Evolutionary conservation across 805 yeast genomes (phyloP).

Genomic region (Sugiyamaella boreocaroliniensis): DNA sequence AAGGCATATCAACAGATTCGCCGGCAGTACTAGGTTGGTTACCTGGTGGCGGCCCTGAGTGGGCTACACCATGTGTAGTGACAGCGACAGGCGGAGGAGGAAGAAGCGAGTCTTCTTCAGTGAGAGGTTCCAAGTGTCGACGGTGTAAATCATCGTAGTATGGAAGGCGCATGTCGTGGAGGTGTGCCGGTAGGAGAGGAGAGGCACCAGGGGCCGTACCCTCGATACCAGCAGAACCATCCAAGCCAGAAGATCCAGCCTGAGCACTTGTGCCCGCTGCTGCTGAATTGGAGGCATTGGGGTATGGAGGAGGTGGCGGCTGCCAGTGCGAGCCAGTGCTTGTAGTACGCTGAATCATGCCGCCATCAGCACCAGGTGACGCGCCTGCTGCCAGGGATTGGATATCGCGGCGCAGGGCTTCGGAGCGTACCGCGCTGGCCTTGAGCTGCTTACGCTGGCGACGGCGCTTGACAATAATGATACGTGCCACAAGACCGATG

Average conservation of each 20-base stretch:
- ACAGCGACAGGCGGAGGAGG: no score
- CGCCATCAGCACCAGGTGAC: not conserved
- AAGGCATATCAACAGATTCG: not conserved
- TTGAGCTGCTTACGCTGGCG: constrained; percentile 12
- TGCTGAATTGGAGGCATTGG: not conserved
- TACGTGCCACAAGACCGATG: constrained; percentile 14
- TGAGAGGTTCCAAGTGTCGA: not conserved
- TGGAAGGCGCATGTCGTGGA: not conserved
- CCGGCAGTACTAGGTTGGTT: no score
- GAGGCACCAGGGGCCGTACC: no score
- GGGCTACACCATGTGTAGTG: no score
- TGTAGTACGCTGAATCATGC: not conserved
- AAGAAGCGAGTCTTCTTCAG: not conserved
- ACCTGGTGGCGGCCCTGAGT: no score
- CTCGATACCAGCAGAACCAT: not conserved
- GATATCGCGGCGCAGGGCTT: constrained; percentile 20
- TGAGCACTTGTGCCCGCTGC: not conserved
- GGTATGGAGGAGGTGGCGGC: constrained; percentile 6
- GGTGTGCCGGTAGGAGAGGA: no score
- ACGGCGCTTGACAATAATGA: constrained; percentile 15
- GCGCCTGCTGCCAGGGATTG: not conserved
- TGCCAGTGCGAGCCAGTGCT: constrained; percentile 3
- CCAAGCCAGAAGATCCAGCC: not conserved
- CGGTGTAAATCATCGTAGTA: not conserved
- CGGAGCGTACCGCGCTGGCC: constrained; percentile 13